These are phyloP conservation scores for Starmerella etchellsii DNA, from an alignment of 805 yeast genomes.

Conservation along the genomic window DNA sequence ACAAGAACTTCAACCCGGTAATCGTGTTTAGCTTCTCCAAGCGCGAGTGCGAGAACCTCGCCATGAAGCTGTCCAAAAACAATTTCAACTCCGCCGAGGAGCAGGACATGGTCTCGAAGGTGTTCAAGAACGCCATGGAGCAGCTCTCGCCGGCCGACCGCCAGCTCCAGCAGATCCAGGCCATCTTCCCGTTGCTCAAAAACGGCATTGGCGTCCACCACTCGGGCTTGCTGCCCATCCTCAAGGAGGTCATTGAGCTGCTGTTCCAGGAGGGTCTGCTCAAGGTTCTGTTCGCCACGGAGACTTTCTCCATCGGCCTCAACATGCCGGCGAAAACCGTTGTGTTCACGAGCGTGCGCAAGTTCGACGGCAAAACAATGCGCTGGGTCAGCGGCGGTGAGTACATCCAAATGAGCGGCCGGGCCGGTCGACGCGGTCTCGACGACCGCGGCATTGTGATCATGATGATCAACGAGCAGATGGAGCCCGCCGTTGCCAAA, in stretches of 20 bases:
- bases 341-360: slow-evolving; percentile 91
- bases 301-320: slow-evolving; percentile 93
- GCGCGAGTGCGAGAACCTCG: slow-evolving; percentile 90
- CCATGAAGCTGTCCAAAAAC: slow-evolving; percentile 86
- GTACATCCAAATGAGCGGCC: slow-evolving; percentile 98
- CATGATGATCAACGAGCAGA: slow-evolving; percentile 98
- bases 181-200: slow-evolving; percentile 72
- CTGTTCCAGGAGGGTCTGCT: slow-evolving; percentile 92
- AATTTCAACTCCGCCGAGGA: slow-evolving; percentile 93
- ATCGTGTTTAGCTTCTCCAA: slow-evolving; percentile 97
- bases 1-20: slow-evolving; percentile 91
- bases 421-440: slow-evolving; percentile 99
- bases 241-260: slow-evolving; percentile 91
- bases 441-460: slow-evolving; percentile 99
- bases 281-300: slow-evolving; percentile 93
- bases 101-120: slow-evolving; percentile 77
- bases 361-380: slow-evolving; percentile 96
- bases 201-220: slow-evolving; percentile 99
- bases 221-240: slow-evolving; percentile 84
- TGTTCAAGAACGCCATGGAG: slow-evolving; percentile 79
- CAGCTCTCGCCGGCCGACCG: slow-evolving; percentile 81
- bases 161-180: slow-evolving; percentile 87
- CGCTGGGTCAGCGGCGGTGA: slow-evolving; percentile 99
- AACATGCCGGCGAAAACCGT: slow-evolving; percentile 99
- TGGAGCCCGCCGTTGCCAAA: slow-evolving; percentile 98